Conservation (phyloP, 2,329 filamentous ascomycete species). For the Aspergillus intermedius region DNA sequence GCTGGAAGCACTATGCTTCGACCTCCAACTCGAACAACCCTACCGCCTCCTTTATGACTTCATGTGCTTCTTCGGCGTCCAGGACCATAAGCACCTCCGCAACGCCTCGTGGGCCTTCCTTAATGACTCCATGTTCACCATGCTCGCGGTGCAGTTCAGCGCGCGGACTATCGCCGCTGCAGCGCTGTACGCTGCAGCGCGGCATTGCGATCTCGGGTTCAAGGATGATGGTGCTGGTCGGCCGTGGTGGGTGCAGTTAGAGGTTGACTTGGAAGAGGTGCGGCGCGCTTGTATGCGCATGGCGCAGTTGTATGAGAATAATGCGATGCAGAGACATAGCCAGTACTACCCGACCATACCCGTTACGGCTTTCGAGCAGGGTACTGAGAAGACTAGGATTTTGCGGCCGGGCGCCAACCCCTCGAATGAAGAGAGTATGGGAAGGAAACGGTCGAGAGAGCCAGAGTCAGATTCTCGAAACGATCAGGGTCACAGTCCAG, state of each 20-base stretch:
- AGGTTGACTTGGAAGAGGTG: conserved; percentile 65
- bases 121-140: conserved; percentile 81
- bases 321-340: conserved; percentile 37
- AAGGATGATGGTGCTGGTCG: conserved; percentile 65
- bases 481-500: conserved; percentile 4
- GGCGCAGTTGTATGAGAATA: conserved; percentile 48
- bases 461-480: conserved; percentile 17
- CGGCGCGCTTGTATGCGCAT: conserved; percentile 69
- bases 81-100: conserved; percentile 73
- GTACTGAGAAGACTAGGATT: conserved; percentile 32
- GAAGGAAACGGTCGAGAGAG: conserved; percentile 37
- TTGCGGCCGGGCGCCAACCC: conserved; percentile 21
- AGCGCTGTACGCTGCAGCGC: conserved; percentile 79
- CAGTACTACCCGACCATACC: conserved; percentile 38
- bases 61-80: conserved; percentile 63
- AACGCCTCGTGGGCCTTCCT: conserved; percentile 91
- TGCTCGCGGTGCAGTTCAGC: conserved; percentile 73
- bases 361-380: conserved; percentile 24
- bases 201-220: conserved; percentile 66
- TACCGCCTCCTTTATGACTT: conserved; percentile 79
- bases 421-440: conserved; percentile 16
- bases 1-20: conserved; percentile 87
- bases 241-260: conserved; percentile 81
- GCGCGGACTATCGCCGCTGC: conserved; percentile 76
- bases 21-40: conserved; percentile 82